Evolutionary conservation across 306 rosid species (phyloP).

Genomic region (Inga oerstediana): DNA sequence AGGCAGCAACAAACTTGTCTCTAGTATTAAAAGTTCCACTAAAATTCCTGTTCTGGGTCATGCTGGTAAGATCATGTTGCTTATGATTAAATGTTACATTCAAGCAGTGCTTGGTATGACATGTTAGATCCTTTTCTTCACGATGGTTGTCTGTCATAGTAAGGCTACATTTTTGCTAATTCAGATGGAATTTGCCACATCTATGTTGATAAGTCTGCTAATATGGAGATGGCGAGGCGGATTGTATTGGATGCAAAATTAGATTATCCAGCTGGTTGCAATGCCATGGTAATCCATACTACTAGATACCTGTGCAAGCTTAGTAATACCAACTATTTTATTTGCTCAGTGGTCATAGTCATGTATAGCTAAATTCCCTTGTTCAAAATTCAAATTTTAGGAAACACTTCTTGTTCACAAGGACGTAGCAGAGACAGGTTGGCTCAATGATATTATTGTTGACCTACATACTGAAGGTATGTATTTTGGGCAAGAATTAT

Average conservation of each 20-base stretch:
- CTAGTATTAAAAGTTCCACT: slow-evolving; percentile 88
- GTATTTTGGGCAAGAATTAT: slow-evolving; percentile 22
- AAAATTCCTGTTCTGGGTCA: slow-evolving; percentile 99
- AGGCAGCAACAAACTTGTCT: slow-evolving; percentile 96
- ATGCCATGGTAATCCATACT: slow-evolving; percentile 83
- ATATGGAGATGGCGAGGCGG: slow-evolving; percentile 76
- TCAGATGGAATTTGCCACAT: slow-evolving; percentile 98
- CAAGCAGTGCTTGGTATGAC: slow-evolving; percentile 25
- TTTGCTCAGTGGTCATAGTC: slow-evolving; percentile 24
- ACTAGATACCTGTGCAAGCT: slow-evolving; percentile 12
- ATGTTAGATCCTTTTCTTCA: slow-evolving; percentile 15
- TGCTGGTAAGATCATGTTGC: slow-evolving; percentile 72
- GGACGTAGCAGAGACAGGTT: slow-evolving; percentile 54
- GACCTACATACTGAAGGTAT: slow-evolving; percentile 78
- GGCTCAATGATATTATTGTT: slow-evolving; percentile 62
- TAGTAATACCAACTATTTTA: slow-evolving; percentile 1
- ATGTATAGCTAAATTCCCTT: slow-evolving; percentile 7
- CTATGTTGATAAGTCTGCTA: slow-evolving; percentile 90
- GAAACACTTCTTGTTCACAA: slow-evolving; percentile 96
- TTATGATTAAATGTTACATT: slow-evolving; percentile 5
- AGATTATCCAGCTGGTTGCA: slow-evolving; percentile 98
- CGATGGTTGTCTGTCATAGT: slow-evolving; percentile 20
- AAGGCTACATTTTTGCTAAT: slow-evolving; percentile 37
- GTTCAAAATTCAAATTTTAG: slow-evolving; percentile 50
- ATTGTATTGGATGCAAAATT: slow-evolving; percentile 87